These are phyloP conservation scores for Sutorius australiensis DNA, from an alignment of 768 basidiomycete genomes.

Conservation along the genomic window DNA sequence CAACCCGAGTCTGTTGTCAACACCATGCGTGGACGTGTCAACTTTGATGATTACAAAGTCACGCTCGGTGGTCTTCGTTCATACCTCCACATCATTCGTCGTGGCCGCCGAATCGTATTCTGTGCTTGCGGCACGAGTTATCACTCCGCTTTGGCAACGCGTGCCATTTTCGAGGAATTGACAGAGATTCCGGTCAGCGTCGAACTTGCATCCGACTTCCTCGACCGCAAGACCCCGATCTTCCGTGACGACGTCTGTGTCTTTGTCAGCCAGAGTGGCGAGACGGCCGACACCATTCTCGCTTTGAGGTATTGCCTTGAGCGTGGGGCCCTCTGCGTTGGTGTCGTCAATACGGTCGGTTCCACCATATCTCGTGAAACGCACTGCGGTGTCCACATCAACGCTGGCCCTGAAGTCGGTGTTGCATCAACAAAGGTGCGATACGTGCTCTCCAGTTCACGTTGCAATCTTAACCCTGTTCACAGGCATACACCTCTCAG, in stretches of 20 bases:
- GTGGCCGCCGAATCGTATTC: slow-evolving; percentile 92
- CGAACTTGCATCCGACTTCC: slow-evolving; percentile 96
- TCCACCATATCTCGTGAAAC: slow-evolving; percentile 97
- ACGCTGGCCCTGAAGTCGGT: slow-evolving; percentile 98
- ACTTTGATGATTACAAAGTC: slow-evolving; percentile 89
- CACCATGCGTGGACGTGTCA: slow-evolving; percentile 99
- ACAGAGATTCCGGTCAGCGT: slow-evolving; percentile 98
- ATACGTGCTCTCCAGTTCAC: not conserved
- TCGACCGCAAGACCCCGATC: slow-evolving; percentile 98
- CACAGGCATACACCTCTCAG: slow-evolving; percentile 94
- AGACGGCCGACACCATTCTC: slow-evolving; percentile 97
- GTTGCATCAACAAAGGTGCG: slow-evolving; percentile 94
- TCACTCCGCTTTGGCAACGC: slow-evolving; percentile 94
- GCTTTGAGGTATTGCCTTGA: slow-evolving; percentile 96
- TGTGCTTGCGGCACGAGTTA: slow-evolving; percentile 98
- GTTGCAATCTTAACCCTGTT: slow-evolving; percentile 1
- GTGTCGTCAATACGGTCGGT: slow-evolving; percentile 98
- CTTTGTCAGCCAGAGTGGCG: slow-evolving; percentile 96
- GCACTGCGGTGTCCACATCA: slow-evolving; percentile 99
- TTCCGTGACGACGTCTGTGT: slow-evolving; percentile 98
- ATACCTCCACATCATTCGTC: slow-evolving; percentile 93
- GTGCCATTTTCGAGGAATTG: slow-evolving; percentile 97
- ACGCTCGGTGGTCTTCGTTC: slow-evolving; percentile 94
- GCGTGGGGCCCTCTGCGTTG: slow-evolving; percentile 92
- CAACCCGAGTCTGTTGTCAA: slow-evolving; percentile 99